Evolutionary conservation across 2,329 filamentous ascomycete genomes (phyloP).

Genomic region (Trichothecium roseum): DNA sequence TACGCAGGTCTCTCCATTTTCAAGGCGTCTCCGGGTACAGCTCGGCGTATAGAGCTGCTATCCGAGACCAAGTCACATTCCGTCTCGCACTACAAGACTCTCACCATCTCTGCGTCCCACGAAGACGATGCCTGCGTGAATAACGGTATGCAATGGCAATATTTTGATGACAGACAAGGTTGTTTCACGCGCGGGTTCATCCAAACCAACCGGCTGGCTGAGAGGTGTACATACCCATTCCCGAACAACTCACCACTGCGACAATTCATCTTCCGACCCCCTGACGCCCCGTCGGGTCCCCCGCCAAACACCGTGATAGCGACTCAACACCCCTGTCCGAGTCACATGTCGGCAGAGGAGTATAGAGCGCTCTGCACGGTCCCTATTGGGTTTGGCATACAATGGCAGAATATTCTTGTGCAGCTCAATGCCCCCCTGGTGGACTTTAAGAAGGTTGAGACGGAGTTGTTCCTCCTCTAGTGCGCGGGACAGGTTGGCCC

Average conservation of each 20-base stretch:
- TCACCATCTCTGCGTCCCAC: too few species aligned
- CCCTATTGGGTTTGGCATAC: slow-evolving; percentile 33
- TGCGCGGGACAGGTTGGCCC: slow-evolving; percentile 35
- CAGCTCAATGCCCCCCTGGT: slow-evolving; percentile 35
- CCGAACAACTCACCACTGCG: too few species aligned
- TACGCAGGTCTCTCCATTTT: too few species aligned
- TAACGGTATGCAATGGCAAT: slow-evolving; percentile 31
- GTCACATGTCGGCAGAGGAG: slow-evolving; percentile 36
- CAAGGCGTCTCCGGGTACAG: too few species aligned
- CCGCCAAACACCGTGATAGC: slow-evolving; percentile 40
- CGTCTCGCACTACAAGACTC: too few species aligned
- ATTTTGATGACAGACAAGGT: slow-evolving; percentile 19
- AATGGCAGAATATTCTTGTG: slow-evolving; percentile 44
- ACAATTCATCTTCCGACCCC: too few species aligned
- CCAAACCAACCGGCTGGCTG: too few species aligned
- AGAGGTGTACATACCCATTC: too few species aligned
- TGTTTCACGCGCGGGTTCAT: too few species aligned
- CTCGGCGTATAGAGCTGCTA: too few species aligned
- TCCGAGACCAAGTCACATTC: too few species aligned
- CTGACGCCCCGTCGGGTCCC: slow-evolving; percentile 11
- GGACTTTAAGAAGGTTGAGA: slow-evolving; percentile 37
- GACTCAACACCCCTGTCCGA: slow-evolving; percentile 30
- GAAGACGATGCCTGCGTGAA: slow-evolving; percentile 5
- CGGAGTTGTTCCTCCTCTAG: slow-evolving; percentile 35
- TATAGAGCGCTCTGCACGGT: slow-evolving; percentile 38